These are phyloP conservation scores for Naganishia friedmannii DNA, from an alignment of 768 basidiomycete species.

Conservation along the genomic window DNA sequence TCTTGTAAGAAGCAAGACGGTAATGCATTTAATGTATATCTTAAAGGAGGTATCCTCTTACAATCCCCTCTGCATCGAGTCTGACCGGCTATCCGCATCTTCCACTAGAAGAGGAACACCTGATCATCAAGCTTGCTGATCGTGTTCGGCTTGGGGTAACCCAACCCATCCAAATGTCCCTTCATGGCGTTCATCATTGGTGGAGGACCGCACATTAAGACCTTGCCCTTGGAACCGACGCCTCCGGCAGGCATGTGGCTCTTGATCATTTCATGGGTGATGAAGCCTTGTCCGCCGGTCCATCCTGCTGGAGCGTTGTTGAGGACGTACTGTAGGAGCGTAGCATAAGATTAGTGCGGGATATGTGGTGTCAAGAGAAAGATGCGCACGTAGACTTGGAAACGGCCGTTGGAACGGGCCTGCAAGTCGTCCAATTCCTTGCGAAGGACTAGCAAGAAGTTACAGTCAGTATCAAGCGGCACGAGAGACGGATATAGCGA, in stretches of 20 bases:
- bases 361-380: background rate
- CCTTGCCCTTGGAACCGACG: conserved; percentile 45
- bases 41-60: no score
- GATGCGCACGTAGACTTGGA: conserved; percentile 63
- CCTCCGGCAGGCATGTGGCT: conserved; percentile 64
- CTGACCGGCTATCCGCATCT: background rate
- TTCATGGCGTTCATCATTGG: conserved; percentile 79
- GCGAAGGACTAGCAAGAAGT: conserved; percentile 60
- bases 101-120: conserved; percentile 49
- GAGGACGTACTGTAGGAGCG: conserved; percentile 65
- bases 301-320: conserved; percentile 86
- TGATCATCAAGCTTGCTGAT: conserved; percentile 86
- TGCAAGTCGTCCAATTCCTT: conserved; percentile 79
- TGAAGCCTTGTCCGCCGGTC: conserved; percentile 87
- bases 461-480: conserved; percentile 18
- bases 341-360: background rate
- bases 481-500: background rate
- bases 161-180: conserved; percentile 64
- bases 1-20: no score
- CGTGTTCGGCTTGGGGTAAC: conserved; percentile 79
- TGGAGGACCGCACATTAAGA: conserved; percentile 58
- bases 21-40: no score
- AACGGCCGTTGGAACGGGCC: conserved; percentile 62
- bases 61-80: no score
- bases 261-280: conserved; percentile 86